Evolutionary conservation across 306 rosid species (phyloP).

Genomic region (Delonix regia): DNA sequence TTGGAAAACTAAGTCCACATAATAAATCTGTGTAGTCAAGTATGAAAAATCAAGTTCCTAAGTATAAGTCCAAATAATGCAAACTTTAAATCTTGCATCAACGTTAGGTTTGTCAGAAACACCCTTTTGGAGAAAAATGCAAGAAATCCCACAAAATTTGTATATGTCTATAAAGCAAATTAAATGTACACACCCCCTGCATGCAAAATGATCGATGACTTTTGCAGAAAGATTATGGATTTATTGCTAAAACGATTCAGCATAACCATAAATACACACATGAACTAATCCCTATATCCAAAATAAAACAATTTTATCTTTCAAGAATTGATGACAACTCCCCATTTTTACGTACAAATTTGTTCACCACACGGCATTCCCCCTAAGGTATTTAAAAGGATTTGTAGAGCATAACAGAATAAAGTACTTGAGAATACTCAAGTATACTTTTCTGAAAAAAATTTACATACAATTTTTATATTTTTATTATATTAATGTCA

Average conservation of each 20-base stretch:
- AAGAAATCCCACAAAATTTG: neutral
- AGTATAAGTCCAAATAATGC: neutral
- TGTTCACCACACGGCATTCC: neutral
- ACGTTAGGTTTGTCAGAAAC: neutral
- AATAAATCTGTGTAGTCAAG: slow-evolving; percentile 2
- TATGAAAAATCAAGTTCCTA: slow-evolving; percentile 2
- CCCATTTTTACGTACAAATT: neutral
- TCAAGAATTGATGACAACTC: neutral
- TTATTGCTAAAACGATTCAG: neutral
- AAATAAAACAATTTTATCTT: neutral
- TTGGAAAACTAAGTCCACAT: neutral
- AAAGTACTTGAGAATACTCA: neutral
- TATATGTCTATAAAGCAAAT: neutral
- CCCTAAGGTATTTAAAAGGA: neutral
- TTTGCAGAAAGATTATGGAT: neutral
- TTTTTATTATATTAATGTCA: too few relatives aligned
- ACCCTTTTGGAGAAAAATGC: neutral
- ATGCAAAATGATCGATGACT: neutral
- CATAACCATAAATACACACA: neutral
- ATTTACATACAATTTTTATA: neutral
- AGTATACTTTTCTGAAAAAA: too few relatives aligned
- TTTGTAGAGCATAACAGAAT: neutral
- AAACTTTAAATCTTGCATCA: neutral
- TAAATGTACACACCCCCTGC: neutral
- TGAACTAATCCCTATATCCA: neutral